These are phyloP conservation scores for Barnettozyma hawaiiensis DNA, from an alignment of 1,139 yeast genomes.

Conservation along the genomic window DNA sequence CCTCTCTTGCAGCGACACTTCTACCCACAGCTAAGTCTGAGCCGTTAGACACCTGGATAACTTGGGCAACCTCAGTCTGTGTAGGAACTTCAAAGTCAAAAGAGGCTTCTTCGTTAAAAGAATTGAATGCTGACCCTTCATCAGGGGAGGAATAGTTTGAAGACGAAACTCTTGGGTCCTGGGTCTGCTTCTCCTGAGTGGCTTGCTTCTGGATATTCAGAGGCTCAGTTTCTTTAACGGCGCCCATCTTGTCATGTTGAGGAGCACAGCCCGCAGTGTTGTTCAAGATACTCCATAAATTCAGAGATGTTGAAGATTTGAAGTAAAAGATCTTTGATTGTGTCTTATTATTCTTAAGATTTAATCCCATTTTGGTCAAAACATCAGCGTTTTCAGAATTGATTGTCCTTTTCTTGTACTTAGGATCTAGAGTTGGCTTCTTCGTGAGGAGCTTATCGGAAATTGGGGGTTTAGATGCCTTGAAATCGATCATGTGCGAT, in stretches of 20 bases:
- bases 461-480: slow-evolving; percentile 5
- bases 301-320: slow-evolving; percentile 29
- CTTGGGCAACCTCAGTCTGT: slow-evolving; percentile 37
- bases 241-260: neutral
- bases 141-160: slow-evolving; percentile 22
- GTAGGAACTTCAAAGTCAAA: slow-evolving; percentile 26
- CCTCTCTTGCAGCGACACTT: slow-evolving; percentile 14
- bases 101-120: slow-evolving; percentile 17
- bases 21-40: slow-evolving; percentile 23
- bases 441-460: slow-evolving; percentile 8
- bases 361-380: slow-evolving; percentile 42
- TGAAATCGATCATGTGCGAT: slow-evolving; percentile 6
- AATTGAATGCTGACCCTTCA: slow-evolving; percentile 7
- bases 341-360: slow-evolving; percentile 24
- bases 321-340: slow-evolving; percentile 23
- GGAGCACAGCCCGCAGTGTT: neutral
- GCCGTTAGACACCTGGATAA: slow-evolving; percentile 28
- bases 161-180: slow-evolving; percentile 17
- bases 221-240: slow-evolving; percentile 5
- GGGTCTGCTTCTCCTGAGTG: slow-evolving; percentile 4
- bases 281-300: slow-evolving; percentile 37
- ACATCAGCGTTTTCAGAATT: slow-evolving; percentile 37
- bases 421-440: slow-evolving; percentile 24
- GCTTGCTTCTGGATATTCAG: neutral
- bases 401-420: slow-evolving; percentile 18